phyloP scores from a whole-genome alignment of 148 eudicot species.

The Polygonum maritimum region DNA sequence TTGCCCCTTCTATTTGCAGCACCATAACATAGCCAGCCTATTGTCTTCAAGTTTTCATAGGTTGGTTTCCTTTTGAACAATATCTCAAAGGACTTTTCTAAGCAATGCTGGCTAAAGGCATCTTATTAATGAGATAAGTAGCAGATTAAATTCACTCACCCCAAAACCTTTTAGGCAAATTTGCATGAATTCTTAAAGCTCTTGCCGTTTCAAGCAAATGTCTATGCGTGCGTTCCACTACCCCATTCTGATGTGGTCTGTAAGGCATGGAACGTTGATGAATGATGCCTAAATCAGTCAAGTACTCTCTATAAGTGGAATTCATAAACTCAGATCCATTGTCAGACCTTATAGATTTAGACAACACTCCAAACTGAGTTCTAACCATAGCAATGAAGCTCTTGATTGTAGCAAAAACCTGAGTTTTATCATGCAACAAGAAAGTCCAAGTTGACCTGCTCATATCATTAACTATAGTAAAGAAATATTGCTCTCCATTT shows the following conservation, averaged over 20 bases:
- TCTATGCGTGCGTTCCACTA: background rate
- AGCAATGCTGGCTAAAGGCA: background rate
- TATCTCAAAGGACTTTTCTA: background rate
- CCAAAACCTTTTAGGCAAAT: background rate
- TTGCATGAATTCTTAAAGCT: background rate
- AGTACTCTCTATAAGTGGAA: background rate
- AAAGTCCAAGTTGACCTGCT: background rate
- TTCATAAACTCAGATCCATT: background rate
- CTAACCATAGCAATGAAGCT: background rate
- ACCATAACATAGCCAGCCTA: background rate
- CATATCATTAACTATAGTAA: background rate
- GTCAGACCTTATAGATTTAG: background rate
- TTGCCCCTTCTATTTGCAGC: background rate
- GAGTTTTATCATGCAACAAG: background rate
- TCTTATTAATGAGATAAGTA: background rate
- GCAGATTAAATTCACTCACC: background rate
- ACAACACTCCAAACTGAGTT: background rate
- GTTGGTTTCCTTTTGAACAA: background rate
- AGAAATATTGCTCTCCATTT: background rate
- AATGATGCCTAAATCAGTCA: background rate
- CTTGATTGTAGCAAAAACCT: background rate
- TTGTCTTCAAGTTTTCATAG: background rate
- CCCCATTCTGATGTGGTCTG: background rate
- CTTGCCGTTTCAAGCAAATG: background rate
- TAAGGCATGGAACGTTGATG: background rate